Conservation (phyloP, 2,329 filamentous ascomycete species). For the Penicillium sp. region DNA sequence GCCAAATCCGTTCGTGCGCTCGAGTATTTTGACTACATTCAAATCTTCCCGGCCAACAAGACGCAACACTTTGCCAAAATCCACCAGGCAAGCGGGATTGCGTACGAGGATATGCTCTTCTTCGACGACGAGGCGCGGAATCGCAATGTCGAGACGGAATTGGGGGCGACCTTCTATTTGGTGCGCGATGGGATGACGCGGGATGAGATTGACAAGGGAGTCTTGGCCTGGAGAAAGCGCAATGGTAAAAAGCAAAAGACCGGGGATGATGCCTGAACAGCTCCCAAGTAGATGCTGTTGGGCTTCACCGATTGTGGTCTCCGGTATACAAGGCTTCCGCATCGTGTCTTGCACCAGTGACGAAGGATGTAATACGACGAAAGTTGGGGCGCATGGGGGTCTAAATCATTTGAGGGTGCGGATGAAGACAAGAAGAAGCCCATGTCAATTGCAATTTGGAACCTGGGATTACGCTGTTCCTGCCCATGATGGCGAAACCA, state of each 20-base stretch:
- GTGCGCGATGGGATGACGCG: conserved; percentile 73
- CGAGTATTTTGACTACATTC: conserved; percentile 52
- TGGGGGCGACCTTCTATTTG: conserved; percentile 80
- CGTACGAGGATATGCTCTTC: conserved; percentile 82
- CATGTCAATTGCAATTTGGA: too few species aligned
- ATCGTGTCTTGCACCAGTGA: too few species aligned
- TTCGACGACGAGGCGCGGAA: conserved; percentile 92
- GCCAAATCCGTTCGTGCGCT: conserved; percentile 46
- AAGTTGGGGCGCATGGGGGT: too few species aligned
- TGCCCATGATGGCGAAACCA: too few species aligned
- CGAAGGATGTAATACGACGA: too few species aligned
- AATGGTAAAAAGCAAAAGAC: conserved; percentile 45
- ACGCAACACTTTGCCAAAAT: conserved; percentile 76
- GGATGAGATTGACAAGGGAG: conserved; percentile 70
- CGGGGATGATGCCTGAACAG: conserved; percentile 2
- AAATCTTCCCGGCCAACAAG: conserved; percentile 71
- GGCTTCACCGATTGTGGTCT: background rate
- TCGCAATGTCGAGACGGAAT: conserved; percentile 63
- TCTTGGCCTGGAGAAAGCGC: conserved; percentile 73
- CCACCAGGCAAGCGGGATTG: conserved; percentile 62
- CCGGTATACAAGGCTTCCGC: too few species aligned
- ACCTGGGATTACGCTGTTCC: too few species aligned
- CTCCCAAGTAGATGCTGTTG: background rate
- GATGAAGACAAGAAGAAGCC: too few species aligned
- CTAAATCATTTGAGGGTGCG: too few species aligned